Percentiles rank a stretch among this genome's conserved stretches.
Evolutionary conservation across 2,329 filamentous ascomycete genomes (phyloP).

Genomic region (Colletotrichum lentis): DNA sequence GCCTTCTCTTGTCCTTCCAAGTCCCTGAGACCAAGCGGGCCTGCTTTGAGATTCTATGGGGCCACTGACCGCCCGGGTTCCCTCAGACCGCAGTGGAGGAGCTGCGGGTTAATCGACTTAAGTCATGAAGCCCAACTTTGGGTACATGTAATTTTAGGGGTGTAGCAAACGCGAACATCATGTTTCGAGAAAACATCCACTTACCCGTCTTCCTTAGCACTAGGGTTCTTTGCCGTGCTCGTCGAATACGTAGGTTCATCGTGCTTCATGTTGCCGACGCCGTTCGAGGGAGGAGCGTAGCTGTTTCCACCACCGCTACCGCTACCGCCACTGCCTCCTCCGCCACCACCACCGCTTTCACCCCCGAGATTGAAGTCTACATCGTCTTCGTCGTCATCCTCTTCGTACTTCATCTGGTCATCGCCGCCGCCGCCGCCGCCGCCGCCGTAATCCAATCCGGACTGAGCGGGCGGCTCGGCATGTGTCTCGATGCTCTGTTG

Average conservation of each 20-base stretch:
- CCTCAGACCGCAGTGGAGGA: conserved; percentile 24
- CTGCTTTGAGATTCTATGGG: conserved; percentile 27
- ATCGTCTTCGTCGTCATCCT: conserved; percentile 64
- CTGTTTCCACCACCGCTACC: conserved; percentile 15
- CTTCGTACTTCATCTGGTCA: conserved; percentile 55
- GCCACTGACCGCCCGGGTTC: conserved; percentile 19
- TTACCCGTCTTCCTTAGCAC: conserved; percentile 90
- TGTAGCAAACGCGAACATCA: conserved; percentile 26
- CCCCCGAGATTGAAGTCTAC: conserved; percentile 67
- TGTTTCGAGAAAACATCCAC: conserved; percentile 51
- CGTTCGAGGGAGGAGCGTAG: conserved; percentile 34
- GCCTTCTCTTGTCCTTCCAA: conserved; percentile 34
- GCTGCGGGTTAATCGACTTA: conserved; percentile 27
- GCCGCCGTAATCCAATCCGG: conserved; percentile 50
- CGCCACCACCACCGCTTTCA: conserved; percentile 48
- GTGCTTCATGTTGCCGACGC: conserved; percentile 36
- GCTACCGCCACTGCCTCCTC: conserved; percentile 37
- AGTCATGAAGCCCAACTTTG: conserved; percentile 14
- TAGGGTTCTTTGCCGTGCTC: conserved; percentile 61
- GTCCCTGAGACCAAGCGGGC: conserved; percentile 26
- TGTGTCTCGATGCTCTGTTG: conserved; percentile 44
- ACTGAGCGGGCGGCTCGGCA: conserved; percentile 42
- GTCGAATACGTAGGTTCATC: conserved; percentile 47
- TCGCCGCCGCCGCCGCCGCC: conserved; percentile 40
- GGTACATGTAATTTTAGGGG: conserved; percentile 1